Evolutionary conservation across 2,329 filamentous ascomycete species (phyloP).

Genomic region (Dothistroma septosporum): DNA sequence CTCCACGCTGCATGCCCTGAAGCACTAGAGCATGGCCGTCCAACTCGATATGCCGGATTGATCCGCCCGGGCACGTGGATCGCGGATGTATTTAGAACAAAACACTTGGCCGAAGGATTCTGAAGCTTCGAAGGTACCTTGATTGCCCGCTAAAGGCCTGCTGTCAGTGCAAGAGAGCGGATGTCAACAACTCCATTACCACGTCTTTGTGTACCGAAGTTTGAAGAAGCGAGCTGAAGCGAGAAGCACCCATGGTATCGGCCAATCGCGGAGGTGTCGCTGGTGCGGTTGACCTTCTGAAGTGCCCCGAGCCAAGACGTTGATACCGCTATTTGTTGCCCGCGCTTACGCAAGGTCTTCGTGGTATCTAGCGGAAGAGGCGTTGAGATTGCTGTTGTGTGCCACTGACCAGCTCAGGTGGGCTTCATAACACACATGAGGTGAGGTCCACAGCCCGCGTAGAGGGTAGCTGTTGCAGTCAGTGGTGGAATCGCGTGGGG

Average conservation of each 20-base stretch:
- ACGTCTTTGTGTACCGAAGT: neutral
- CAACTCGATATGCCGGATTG: neutral
- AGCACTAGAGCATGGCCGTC: neutral
- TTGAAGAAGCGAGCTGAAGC: neutral
- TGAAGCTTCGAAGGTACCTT: neutral
- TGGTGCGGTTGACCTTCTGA: too few species aligned
- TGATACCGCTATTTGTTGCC: neutral
- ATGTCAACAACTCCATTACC: neutral
- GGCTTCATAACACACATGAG: neutral
- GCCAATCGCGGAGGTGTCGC: neutral
- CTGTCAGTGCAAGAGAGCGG: neutral
- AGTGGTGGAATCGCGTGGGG: neutral
- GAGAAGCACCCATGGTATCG: neutral
- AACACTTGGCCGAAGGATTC: neutral
- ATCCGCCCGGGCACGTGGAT: neutral
- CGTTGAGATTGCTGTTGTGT: neutral
- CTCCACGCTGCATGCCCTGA: neutral
- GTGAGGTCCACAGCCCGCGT: neutral
- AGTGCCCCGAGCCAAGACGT: too few species aligned
- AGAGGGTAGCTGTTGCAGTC: neutral
- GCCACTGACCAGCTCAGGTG: neutral
- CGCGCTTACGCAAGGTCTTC: neutral
- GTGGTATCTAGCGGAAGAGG: neutral
- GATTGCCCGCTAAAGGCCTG: neutral
- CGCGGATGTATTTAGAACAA: neutral